Conservation (phyloP, 2,329 filamentous ascomycete genomes). For the Conoideocrella luteorostrata region DNA sequence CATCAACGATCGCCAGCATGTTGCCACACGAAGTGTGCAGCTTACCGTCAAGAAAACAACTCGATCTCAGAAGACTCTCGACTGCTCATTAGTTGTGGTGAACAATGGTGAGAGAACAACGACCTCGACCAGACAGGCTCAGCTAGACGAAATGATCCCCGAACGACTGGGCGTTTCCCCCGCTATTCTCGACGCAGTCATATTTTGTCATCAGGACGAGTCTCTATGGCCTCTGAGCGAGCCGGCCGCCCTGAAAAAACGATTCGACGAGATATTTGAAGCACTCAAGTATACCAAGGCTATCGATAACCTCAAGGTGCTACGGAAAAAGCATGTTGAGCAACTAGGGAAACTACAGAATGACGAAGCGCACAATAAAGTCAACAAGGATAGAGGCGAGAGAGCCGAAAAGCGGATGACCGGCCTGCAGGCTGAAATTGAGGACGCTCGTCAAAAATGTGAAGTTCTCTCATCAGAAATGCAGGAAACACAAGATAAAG, state of each 20-base stretch:
- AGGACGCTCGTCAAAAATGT: conserved; percentile 51
- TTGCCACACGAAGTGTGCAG: conserved; percentile 77
- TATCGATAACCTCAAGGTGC: conserved; percentile 85
- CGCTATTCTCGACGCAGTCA: conserved; percentile 87
- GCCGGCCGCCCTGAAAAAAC: conserved; percentile 77
- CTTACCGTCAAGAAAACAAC: conserved; percentile 78
- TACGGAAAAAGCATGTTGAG: conserved; percentile 77
- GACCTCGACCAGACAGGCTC: conserved; percentile 72
- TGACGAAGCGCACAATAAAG: conserved; percentile 70
- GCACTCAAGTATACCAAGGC: conserved; percentile 95
- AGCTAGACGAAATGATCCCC: conserved; percentile 79
- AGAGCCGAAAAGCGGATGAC: conserved; percentile 59
- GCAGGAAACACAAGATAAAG: conserved; percentile 49
- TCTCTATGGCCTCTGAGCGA: conserved; percentile 96
- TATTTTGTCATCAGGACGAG: conserved; percentile 98
- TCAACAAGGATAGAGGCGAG: conserved; percentile 78
- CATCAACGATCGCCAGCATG: conserved; percentile 71
- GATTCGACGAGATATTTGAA: conserved; percentile 97
- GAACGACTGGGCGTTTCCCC: conserved; percentile 82
- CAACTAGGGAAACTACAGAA: conserved; percentile 67
- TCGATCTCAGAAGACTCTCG: conserved; percentile 74
- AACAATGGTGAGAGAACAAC: conserved; percentile 74
- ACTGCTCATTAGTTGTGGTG: conserved; percentile 68
- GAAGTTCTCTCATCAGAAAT: conserved; percentile 54
- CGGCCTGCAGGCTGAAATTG: conserved; percentile 60